A percentile compares a stretch with the other conserved stretches of the same genome.
These are phyloP conservation scores for Russula sp. DNA, from an alignment of 768 basidiomycete species.

Conservation along the genomic window DNA sequence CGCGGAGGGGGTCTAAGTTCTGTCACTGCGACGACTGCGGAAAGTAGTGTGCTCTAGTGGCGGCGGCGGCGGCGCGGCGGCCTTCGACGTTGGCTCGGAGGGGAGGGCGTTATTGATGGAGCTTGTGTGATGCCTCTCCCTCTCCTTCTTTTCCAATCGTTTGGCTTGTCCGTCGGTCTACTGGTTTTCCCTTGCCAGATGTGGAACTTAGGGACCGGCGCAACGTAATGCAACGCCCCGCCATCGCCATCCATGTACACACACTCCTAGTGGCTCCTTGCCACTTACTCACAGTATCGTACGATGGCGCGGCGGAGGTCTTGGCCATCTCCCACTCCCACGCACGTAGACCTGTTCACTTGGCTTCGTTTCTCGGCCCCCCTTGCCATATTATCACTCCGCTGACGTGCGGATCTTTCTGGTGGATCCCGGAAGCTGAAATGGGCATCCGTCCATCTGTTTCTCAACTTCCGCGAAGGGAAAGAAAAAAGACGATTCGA, in stretches of 20 bases:
- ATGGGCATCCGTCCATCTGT: neutral
- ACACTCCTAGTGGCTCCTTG: neutral
- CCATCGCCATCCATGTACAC: neutral
- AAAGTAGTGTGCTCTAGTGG: neutral
- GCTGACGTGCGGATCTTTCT: constrained; percentile 19
- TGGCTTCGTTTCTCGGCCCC: neutral
- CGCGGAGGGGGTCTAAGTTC: neutral
- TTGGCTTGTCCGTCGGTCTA: constrained; percentile 12
- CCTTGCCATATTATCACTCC: constrained; percentile 2
- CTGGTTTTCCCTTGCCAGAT: constrained; percentile 19
- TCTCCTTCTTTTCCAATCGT: neutral
- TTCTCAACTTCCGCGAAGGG: neutral
- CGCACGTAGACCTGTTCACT: neutral
- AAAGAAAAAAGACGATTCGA: constrained; percentile 5
- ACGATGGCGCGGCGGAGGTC: neutral
- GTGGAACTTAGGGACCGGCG: constrained; percentile 20
- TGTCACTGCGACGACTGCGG: neutral
- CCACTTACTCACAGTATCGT: neutral
- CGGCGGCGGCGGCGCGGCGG: constrained; percentile 2
- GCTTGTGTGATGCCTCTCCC: neutral
- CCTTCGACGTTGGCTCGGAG: neutral
- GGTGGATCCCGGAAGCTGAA: constrained; percentile 12
- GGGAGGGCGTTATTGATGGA: constrained; percentile 13
- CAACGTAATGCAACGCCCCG: neutral
- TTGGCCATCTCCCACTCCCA: neutral